Percentiles rank a stretch among this genome's conserved stretches.
phyloP scores from a whole-genome alignment of 176 grass and related monocot species.

The Triticum timopheevii region DNA sequence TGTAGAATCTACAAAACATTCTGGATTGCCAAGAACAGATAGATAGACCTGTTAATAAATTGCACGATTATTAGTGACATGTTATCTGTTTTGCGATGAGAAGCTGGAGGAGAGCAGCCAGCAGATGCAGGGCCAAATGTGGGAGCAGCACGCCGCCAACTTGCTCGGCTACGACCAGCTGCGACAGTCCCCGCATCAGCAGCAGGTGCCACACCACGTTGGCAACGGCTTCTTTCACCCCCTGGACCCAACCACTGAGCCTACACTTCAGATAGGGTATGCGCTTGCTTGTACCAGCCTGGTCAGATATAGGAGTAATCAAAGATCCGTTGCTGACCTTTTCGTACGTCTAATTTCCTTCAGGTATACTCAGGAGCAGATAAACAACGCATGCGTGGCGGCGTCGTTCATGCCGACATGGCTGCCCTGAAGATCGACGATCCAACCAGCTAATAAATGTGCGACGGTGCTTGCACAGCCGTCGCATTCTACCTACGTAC shows the following conservation, averaged over 20 bases:
- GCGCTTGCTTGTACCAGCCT: neutral
- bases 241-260: conserved; percentile 61
- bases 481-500: neutral
- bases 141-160: conserved; percentile 72
- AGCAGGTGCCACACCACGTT: conserved; percentile 42
- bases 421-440: conserved; percentile 52
- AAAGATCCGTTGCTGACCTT: neutral
- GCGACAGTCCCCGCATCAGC: conserved; percentile 45
- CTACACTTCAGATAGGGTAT: conserved; percentile 88
- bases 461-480: neutral
- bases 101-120: conserved; percentile 85
- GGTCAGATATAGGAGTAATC: neutral
- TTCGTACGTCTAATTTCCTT: neutral
- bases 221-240: conserved; percentile 84
- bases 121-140: conserved; percentile 59
- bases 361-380: conserved; percentile 80
- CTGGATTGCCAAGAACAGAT: neutral
- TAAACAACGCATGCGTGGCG: conserved; percentile 53
- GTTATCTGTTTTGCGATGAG: conserved; percentile 11
- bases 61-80: neutral
- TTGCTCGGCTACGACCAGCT: conserved; percentile 52
- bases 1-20: neutral
- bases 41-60: neutral
- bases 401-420: conserved; percentile 71
- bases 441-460: conserved; percentile 33